phyloP scores from a whole-genome alignment of 257 asterid species.

The Penstemon eatonii region DNA sequence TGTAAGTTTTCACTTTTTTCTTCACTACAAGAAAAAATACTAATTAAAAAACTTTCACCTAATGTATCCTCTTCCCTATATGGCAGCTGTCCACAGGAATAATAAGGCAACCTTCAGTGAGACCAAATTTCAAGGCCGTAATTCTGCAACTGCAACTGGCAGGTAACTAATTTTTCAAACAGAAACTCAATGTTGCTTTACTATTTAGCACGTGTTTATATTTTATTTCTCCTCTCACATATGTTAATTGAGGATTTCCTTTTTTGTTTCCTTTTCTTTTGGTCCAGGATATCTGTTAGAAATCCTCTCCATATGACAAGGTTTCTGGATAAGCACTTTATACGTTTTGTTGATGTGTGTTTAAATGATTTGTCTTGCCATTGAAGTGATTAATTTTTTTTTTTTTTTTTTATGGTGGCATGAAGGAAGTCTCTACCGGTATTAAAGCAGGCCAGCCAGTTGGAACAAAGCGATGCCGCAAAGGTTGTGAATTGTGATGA shows the following conservation, averaged over 20 bases:
- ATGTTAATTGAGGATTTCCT: conserved; percentile 10
- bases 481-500: conserved; percentile 59
- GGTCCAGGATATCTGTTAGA: conserved; percentile 51
- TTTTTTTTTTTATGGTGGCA: conserved; percentile 33
- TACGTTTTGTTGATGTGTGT: conserved; percentile 22
- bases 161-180: conserved; percentile 35
- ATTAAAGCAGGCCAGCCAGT: conserved; percentile 47
- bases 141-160: conserved; percentile 38
- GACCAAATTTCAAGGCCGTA: conserved; percentile 43
- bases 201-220: neutral
- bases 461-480: conserved; percentile 30
- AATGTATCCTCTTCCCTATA: conserved; percentile 30
- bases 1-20: too few species aligned
- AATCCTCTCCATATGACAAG: conserved; percentile 54
- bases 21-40: neutral
- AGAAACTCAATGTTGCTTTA: conserved; percentile 18
- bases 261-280: conserved; percentile 28
- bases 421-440: conserved; percentile 75
- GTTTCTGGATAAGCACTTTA: conserved; percentile 38
- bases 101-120: conserved; percentile 38
- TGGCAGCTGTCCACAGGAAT: conserved; percentile 41
- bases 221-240: conserved; percentile 8
- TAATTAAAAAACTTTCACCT: conserved; percentile 12
- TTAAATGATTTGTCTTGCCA: conserved; percentile 23
- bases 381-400: conserved; percentile 35